Conservation (phyloP, 495 filamentous ascomycete species). For the Aspergillus sclerotiicarbonarius region DNA sequence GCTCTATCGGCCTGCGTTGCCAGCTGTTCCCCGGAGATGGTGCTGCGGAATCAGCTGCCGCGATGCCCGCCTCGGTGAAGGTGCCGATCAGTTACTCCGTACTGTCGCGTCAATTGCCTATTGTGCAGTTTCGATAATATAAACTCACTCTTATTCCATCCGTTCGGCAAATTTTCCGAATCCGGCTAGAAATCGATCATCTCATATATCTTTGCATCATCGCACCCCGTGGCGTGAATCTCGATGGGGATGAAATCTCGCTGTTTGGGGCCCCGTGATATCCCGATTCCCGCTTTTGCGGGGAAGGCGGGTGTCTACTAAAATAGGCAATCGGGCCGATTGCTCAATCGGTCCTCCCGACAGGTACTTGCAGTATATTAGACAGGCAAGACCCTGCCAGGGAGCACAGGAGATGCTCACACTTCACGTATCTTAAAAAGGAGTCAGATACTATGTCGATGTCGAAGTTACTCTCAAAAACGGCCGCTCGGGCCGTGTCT, state of each 20-base stretch:
- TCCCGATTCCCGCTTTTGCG: background rate
- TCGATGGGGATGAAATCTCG: too few species aligned
- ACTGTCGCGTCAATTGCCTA: background rate
- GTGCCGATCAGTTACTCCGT: too few species aligned
- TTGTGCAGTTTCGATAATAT: background rate
- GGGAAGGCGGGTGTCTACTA: slow-evolving; percentile 9
- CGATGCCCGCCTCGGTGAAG: too few species aligned
- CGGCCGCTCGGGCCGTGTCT: slow-evolving; percentile 35
- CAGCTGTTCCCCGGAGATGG: too few species aligned
- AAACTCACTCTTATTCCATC: background rate
- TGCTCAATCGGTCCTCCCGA: slow-evolving; percentile 13
- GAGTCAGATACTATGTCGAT: slow-evolving; percentile 25
- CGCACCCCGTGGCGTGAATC: background rate
- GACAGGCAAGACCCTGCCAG: background rate
- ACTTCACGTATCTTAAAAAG: background rate
- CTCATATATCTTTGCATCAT: too few species aligned
- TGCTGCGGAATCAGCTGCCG: too few species aligned
- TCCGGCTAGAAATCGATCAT: too few species aligned
- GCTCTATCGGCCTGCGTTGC: too few species aligned
- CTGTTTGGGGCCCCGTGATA: background rate
- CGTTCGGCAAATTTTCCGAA: too few species aligned
- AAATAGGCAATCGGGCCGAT: slow-evolving; percentile 15
- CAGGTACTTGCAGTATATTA: slow-evolving; percentile 7
- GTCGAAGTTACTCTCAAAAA: slow-evolving; percentile 33
- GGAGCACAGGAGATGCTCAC: background rate